Conservation (phyloP, 768 basidiomycete genomes). For the Tubosaeta sp. region DNA sequence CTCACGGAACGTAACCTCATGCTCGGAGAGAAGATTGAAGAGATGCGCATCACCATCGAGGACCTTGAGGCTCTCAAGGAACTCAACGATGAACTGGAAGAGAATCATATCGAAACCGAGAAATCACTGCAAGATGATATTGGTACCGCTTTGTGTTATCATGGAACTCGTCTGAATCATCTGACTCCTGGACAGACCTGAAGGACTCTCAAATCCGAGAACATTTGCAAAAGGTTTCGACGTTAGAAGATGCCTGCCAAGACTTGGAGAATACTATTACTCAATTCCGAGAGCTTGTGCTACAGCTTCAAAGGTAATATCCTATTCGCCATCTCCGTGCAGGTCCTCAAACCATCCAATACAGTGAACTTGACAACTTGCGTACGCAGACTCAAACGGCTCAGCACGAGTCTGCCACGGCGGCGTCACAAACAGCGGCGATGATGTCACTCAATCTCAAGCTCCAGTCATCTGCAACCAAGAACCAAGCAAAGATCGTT, state of each 20-base stretch:
- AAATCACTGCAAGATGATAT: conserved; percentile 87
- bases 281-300: conserved; percentile 91
- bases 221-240: conserved; percentile 55
- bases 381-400: conserved; percentile 83
- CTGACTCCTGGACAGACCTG: conserved; percentile 42
- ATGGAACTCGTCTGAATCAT: not conserved
- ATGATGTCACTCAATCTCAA: conserved; percentile 95
- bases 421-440: conserved; percentile 84
- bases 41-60: conserved; percentile 94
- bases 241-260: conserved; percentile 71
- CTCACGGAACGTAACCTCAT: conserved; percentile 91
- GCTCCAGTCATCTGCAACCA: conserved; percentile 84
- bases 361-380: conserved; percentile 82
- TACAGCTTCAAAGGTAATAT: conserved; percentile 71
- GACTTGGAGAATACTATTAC: conserved; percentile 86
- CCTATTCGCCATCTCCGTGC: not conserved
- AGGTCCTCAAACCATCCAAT: conserved; percentile 8
- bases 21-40: conserved; percentile 97
- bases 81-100: conserved; percentile 94
- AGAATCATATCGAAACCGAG: conserved; percentile 92
- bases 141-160: conserved; percentile 43
- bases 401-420: conserved; percentile 75
- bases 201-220: conserved; percentile 73
- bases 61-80: conserved; percentile 96
- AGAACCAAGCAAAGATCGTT: conserved; percentile 85